Evolutionary conservation across 1,284 basidiomycete species (phyloP).

Genomic region (Trametes versicolor): DNA sequence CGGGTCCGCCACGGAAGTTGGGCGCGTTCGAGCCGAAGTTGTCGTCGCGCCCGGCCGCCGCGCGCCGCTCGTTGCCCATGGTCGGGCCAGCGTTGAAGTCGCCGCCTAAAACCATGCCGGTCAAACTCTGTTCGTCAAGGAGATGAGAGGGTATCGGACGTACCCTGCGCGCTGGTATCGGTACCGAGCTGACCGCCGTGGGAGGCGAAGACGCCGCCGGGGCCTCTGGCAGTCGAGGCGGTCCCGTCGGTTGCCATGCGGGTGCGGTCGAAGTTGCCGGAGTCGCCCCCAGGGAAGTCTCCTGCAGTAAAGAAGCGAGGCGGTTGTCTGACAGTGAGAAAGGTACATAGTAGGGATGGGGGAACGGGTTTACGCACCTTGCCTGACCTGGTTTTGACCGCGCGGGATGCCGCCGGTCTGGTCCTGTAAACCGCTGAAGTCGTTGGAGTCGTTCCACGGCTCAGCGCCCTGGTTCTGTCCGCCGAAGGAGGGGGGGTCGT

Average conservation of each 20-base stretch:
- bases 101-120: neutral
- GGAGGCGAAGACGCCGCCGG: constrained; percentile 6
- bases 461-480: neutral
- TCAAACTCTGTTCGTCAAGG: neutral
- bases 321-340: neutral
- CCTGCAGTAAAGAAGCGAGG: neutral
- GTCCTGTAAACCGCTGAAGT: neutral
- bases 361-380: neutral
- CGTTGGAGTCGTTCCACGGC: neutral
- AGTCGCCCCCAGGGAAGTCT: neutral
- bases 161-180: neutral
- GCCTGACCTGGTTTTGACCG: neutral
- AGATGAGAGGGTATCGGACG: neutral
- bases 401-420: neutral
- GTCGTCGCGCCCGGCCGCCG: constrained; percentile 3
- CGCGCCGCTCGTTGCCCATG: neutral
- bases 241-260: neutral
- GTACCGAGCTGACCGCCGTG: constrained; percentile 17
- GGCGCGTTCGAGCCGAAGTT: constrained; percentile 12
- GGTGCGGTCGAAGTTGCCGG: constrained; percentile 3
- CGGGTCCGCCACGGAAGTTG: constrained; percentile 11
- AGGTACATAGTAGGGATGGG: neutral
- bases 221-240: neutral
- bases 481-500: neutral
- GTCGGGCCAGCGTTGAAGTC: constrained; percentile 9